Percentiles rank a stretch among this genome's conserved stretches.
Evolutionary conservation across 2,329 filamentous ascomycete species (phyloP).

Genomic region (Intubia oerlemansii): DNA sequence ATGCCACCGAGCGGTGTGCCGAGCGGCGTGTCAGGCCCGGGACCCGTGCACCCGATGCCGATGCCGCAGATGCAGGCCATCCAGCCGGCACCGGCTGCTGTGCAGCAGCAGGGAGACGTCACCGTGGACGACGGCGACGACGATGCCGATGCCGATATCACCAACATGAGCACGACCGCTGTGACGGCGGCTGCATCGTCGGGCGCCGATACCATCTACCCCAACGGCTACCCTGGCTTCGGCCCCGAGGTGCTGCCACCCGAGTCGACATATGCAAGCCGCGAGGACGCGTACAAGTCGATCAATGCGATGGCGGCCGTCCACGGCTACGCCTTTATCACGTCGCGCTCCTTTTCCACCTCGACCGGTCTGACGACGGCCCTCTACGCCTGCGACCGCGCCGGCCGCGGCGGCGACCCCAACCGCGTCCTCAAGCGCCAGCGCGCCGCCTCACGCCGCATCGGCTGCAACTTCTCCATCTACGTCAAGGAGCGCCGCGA

Average conservation of each 20-base stretch:
- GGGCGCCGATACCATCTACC: no score
- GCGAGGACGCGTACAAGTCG: slow-evolving; percentile 5
- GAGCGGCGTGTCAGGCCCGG: no score
- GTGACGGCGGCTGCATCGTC: no score
- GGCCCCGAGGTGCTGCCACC: slow-evolving; percentile 4
- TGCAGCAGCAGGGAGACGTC: no score
- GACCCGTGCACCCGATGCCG: no score
- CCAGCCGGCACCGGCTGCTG: no score
- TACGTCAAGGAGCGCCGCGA: slow-evolving; percentile 5
- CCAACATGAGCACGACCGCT: no score
- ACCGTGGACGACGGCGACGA: no score
- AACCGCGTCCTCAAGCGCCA: slow-evolving; percentile 5
- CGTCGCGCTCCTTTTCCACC: slow-evolving; percentile 4
- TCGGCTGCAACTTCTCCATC: slow-evolving; percentile 4
- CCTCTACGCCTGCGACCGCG: slow-evolving; percentile 5
- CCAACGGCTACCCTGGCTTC: slow-evolving; percentile 4
- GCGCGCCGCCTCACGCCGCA: slow-evolving; percentile 4
- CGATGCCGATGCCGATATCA: no score
- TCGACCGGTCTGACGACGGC: slow-evolving; percentile 4
- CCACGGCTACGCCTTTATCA: slow-evolving; percentile 6
- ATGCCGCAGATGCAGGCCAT: no score
- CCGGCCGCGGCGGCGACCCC: slow-evolving; percentile 2
- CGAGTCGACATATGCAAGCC: slow-evolving; percentile 1
- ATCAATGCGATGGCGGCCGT: slow-evolving; percentile 2
- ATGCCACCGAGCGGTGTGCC: no score